Base-by-base conservation (phyloP, 2,329 filamentous ascomycete species). In the Pleomassaria siparia region DNA sequence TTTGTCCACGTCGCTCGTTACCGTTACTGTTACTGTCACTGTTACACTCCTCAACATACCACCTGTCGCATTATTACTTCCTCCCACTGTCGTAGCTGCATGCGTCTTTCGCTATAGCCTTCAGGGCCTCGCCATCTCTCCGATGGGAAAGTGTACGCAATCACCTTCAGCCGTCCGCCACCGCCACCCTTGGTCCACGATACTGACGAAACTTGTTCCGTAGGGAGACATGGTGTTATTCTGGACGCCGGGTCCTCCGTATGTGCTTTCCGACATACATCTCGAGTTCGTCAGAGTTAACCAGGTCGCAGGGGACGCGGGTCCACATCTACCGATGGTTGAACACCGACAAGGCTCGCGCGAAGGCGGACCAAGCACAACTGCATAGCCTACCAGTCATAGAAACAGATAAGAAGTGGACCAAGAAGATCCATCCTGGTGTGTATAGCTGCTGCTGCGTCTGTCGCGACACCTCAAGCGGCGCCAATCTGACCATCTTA, bases 241-340 rank as follows among this genome's bases (percentile, higher is more conserved):
- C 83, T 99, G 66, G 94, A 99, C 80, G 94, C 94, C 70, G 94
- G 94, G 60, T 97, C 94, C 72, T 97, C 94, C 64, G 81, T 82
- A 73, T 56, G 76, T 71, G n/a, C 28, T 21, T 25, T 30, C 24
- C 26, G 29, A 30, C 12, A 12, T 29, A 15, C 7, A n/a, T 35
- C 20, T 30, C 33, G 35, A 44, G 7, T 36, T 40, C n/a, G 16
- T 39, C 29, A 40, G 46, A 40, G 49, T 56, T 66, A 40, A 67
- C 58, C 24, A 44, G 41, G 22, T 11, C 47, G 45, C 50, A 81
- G 72, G 92, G 94, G 69, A 97, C 92, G 63, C 88, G 94, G 69
- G 81, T 96, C 54, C 90, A 99, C 72, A 84, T 99, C 48, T 99
- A 99, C 75, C 84, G 86, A 72, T 99, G 94, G 94, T 83, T 91